Evolutionary conservation across 2,329 filamentous ascomycete species (phyloP).

Genomic region (Leptographium flavum): DNA sequence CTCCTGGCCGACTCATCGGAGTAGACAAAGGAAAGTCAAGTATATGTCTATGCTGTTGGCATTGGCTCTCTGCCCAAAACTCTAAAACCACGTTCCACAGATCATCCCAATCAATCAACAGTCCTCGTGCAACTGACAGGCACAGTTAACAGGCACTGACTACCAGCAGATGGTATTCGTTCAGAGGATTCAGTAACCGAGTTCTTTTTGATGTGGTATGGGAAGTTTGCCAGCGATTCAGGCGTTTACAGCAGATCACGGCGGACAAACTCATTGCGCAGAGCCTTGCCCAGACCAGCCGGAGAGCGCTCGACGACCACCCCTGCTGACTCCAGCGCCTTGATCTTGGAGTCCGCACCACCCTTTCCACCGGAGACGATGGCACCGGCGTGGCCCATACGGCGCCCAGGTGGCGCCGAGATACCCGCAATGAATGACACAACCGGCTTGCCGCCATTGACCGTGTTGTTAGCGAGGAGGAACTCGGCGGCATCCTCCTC

Average conservation of each 20-base stretch:
- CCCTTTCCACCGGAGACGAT: constrained; percentile 97
- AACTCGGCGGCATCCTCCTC: constrained; percentile 98
- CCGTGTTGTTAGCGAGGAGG: constrained; percentile 79
- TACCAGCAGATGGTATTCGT: background rate
- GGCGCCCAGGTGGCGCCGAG: constrained; percentile 84
- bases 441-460: constrained; percentile 76
- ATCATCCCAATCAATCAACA: background rate
- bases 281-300: constrained; percentile 78
- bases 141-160: no score
- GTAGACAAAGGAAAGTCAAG: background rate
- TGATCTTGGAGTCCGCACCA: constrained; percentile 95
- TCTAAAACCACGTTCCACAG: background rate
- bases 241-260: constrained; percentile 73
- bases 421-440: constrained; percentile 98
- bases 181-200: background rate
- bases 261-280: constrained; percentile 92
- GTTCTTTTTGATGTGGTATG: no score
- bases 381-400: constrained; percentile 97
- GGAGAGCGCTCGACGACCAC: constrained; percentile 94
- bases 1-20: background rate
- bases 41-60: background rate
- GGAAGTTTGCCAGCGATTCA: no score
- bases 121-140: no score
- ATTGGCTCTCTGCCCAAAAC: background rate
- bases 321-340: constrained; percentile 80